phyloP scores from a whole-genome alignment of 2,329 filamentous ascomycete species.

The Amesomyces nigricolor region DNA sequence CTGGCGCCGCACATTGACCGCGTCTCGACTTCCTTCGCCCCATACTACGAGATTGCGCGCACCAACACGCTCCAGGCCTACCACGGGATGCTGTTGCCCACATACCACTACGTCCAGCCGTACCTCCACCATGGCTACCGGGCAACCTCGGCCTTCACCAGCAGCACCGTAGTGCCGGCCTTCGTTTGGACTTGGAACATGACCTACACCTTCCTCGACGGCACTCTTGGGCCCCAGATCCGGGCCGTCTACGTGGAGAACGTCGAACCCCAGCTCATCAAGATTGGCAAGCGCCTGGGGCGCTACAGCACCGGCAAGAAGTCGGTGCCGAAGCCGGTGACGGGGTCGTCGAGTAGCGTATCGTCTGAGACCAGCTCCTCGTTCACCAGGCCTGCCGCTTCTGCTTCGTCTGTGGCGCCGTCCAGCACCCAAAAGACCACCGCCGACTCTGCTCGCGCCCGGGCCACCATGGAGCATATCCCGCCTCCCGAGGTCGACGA shows the following conservation, averaged over 20 bases:
- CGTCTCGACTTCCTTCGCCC: slow-evolving; percentile 51
- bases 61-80: slow-evolving; percentile 63
- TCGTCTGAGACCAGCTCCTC: slow-evolving; percentile 5
- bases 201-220: slow-evolving; percentile 64
- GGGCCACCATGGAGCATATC: slow-evolving; percentile 30
- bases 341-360: slow-evolving; percentile 21
- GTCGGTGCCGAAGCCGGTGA: slow-evolving; percentile 27
- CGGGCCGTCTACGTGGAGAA: slow-evolving; percentile 80
- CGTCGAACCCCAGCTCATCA: slow-evolving; percentile 88
- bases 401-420: slow-evolving; percentile 24
- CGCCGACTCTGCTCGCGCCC: slow-evolving; percentile 15
- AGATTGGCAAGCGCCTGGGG: slow-evolving; percentile 84
- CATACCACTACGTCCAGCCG: slow-evolving; percentile 68
- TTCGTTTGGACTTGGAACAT: slow-evolving; percentile 65
- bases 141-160: slow-evolving; percentile 59
- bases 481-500: slow-evolving; percentile 40
- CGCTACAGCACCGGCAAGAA: slow-evolving; percentile 60
- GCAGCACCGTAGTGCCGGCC: slow-evolving; percentile 66
- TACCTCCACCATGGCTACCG: slow-evolving; percentile 66
- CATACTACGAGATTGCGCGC: slow-evolving; percentile 66
- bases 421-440: slow-evolving; percentile 4
- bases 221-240: slow-evolving; percentile 74
- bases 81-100: slow-evolving; percentile 66
- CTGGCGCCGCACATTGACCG: slow-evolving; percentile 70
- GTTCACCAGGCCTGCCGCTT: slow-evolving; percentile 33